Evolutionary conservation across 208 protist genomes (phyloP).

Genomic region (Acanthamoeba healyi): DNA sequence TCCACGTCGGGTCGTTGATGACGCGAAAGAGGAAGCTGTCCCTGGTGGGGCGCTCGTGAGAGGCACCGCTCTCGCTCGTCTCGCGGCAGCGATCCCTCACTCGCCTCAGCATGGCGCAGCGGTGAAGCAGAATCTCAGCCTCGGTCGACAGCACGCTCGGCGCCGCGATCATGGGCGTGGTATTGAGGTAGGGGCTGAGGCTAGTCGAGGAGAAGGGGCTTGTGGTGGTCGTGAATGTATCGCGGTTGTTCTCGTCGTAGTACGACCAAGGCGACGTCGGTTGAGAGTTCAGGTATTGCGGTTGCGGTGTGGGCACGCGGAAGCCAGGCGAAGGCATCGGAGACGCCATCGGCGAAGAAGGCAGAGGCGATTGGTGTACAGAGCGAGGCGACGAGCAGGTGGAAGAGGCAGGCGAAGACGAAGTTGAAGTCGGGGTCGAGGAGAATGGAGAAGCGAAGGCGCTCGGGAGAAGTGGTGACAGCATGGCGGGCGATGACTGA

Average conservation of each 20-base stretch:
- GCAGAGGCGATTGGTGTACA: not conserved
- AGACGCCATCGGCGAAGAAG: not conserved
- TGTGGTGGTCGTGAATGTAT: not conserved
- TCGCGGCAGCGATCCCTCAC: not conserved
- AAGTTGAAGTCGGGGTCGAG: not conserved
- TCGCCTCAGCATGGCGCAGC: not conserved
- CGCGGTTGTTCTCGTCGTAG: not conserved
- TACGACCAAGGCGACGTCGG: not conserved
- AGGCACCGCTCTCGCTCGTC: not conserved
- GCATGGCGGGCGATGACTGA: not conserved
- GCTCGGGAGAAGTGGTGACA: not conserved
- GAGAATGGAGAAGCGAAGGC: not conserved
- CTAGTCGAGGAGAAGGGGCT: not conserved
- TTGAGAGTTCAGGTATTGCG: not conserved
- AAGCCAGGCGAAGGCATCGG: not conserved
- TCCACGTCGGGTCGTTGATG: slow-evolving; percentile 1
- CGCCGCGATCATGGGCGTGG: not conserved
- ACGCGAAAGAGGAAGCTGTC: slow-evolving; percentile 7
- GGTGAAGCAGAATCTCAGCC: not conserved
- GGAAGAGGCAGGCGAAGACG: not conserved
- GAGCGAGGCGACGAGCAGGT: not conserved
- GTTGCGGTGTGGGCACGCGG: not conserved
- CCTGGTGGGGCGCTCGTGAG: not conserved
- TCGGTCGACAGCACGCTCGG: not conserved
- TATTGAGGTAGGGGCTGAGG: not conserved